Conservation (phyloP, 768 basidiomycete species). For the Pulveroboletus sp. region DNA sequence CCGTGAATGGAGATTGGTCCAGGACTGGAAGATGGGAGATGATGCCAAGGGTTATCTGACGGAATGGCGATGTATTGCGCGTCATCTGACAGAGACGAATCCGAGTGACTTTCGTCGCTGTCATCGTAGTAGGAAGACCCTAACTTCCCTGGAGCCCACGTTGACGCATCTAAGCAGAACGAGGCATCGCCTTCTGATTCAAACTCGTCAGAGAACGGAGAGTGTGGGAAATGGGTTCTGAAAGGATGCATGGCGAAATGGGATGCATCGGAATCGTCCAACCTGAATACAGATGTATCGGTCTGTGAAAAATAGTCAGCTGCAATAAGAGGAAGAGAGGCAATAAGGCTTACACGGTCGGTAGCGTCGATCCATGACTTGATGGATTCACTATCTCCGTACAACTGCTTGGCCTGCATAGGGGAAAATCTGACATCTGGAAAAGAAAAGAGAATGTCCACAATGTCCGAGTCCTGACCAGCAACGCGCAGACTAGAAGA, state of each 20-base stretch:
- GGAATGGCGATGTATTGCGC: conserved; percentile 39
- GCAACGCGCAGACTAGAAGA: conserved; percentile 21
- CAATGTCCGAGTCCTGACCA: conserved; percentile 24
- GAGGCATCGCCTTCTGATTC: conserved; percentile 18
- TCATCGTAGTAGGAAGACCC: conserved; percentile 13
- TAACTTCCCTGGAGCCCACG: conserved; percentile 19
- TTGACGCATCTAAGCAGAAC: conserved; percentile 12
- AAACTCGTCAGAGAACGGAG: conserved; percentile 22
- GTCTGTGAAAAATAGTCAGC: conserved; percentile 11
- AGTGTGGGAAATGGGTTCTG: conserved; percentile 8
- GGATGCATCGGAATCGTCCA: conserved; percentile 5
- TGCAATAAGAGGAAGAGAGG: neutral
- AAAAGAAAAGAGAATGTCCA: conserved; percentile 13
- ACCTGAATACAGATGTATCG: conserved; percentile 6
- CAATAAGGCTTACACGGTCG: conserved; percentile 15
- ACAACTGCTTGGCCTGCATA: conserved; percentile 16
- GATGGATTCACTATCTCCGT: conserved; percentile 21
- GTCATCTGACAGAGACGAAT: conserved; percentile 20
- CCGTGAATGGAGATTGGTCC: conserved; percentile 20
- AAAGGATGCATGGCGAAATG: conserved; percentile 19
- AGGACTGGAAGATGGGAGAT: conserved; percentile 26
- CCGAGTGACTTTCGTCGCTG: conserved; percentile 20
- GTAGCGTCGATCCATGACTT: conserved; percentile 27
- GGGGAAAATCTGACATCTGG: conserved; percentile 7
- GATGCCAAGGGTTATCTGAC: conserved; percentile 37